Percentiles rank a stretch among this genome's conserved stretches.
These are phyloP conservation scores for Annulohypoxylon moriforme DNA, from an alignment of 495 filamentous ascomycete genomes.

Conservation along the genomic window DNA sequence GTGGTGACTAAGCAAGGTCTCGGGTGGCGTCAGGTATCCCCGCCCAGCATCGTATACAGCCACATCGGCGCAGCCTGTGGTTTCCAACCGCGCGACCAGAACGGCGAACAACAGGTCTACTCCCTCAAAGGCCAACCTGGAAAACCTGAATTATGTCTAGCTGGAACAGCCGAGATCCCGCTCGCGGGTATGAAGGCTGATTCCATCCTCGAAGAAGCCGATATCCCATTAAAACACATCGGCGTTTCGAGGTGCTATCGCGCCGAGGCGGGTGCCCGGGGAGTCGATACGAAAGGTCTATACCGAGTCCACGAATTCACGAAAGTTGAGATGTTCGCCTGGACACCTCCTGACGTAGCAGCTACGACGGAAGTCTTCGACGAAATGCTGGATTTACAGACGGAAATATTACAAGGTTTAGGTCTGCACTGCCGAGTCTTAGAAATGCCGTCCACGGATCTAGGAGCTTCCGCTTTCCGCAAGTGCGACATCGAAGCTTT, in stretches of 20 bases:
- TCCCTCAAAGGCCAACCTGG: conserved; percentile 67
- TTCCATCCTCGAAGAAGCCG: conserved; percentile 66
- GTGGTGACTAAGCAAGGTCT: conserved; percentile 67
- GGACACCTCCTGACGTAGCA: conserved; percentile 67
- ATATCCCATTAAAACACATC: conserved; percentile 81
- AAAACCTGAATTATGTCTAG: conserved; percentile 76
- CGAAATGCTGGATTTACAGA: conserved; percentile 87
- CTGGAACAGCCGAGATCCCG: conserved; percentile 93
- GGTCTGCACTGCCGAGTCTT: conserved; percentile 88
- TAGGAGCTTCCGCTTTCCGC: conserved; percentile 85
- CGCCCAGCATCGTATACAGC: conserved; percentile 90
- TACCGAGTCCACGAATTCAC: conserved; percentile 99
- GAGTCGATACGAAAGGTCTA: conserved; percentile 89
- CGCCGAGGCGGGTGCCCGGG: conserved; percentile 91
- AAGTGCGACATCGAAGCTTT: conserved; percentile 95
- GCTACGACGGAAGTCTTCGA: conserved; percentile 71
- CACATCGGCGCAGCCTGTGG: conserved; percentile 92
- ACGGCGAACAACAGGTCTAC: conserved; percentile 94
- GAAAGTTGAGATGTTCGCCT: conserved; percentile 97
- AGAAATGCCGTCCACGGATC: conserved; percentile 89
- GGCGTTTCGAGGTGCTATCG: conserved; percentile 90
- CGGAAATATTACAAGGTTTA: conserved; percentile 78
- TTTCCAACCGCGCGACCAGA: conserved; percentile 90
- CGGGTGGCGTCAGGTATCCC: conserved; percentile 80
- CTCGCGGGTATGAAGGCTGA: conserved; percentile 91